Evolutionary conservation across 192 early-diverging fungal species (phyloP).

Genomic region (Backusella westeae): DNA sequence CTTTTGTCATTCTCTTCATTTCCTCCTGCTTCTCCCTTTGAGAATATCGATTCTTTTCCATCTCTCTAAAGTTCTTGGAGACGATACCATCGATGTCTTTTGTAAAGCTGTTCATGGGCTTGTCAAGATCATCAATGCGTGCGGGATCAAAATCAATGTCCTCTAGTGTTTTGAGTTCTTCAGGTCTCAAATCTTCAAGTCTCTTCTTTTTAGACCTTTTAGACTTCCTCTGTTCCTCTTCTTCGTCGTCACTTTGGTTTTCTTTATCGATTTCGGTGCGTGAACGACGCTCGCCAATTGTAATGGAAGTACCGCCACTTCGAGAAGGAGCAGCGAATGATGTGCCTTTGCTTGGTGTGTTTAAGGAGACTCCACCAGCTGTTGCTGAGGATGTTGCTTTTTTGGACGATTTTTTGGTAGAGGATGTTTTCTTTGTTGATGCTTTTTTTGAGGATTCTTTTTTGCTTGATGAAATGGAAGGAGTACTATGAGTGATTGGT

Average conservation of each 20-base stretch:
- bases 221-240: background rate
- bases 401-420: background rate
- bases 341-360: background rate
- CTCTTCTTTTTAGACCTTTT: background rate
- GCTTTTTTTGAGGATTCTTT: background rate
- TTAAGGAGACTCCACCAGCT: background rate
- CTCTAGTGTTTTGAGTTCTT: constrained; percentile 20
- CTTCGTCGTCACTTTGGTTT: background rate
- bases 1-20: background rate
- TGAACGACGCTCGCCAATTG: background rate
- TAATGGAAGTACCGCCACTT: background rate
- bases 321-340: background rate
- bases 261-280: background rate
- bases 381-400: background rate
- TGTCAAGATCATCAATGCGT: constrained; percentile 11
- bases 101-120: constrained; percentile 18
- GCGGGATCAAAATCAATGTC: constrained; percentile 21
- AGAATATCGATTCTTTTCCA: constrained; percentile 9
- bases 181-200: background rate
- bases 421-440: background rate
- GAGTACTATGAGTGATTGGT: background rate
- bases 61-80: constrained; percentile 29
- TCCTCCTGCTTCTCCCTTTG: background rate
- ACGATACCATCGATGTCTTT: constrained; percentile 24
- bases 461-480: background rate